Evolutionary conservation across 140 eudicot species (phyloP).

Genomic region (Bidens hawaiensis): DNA sequence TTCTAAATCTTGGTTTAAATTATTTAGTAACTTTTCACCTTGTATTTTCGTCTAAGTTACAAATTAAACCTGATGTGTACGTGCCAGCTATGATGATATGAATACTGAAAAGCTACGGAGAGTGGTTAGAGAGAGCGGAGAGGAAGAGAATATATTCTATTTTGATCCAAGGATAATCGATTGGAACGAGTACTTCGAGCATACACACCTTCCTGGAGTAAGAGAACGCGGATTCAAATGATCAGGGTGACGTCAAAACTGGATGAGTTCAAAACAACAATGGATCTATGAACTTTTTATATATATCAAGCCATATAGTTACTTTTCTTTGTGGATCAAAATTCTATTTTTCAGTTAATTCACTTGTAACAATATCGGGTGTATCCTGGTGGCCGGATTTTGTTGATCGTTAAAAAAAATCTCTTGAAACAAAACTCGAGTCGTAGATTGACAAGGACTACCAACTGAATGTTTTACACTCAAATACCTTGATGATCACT

Average conservation of each 20-base stretch:
- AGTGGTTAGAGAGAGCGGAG: constrained; percentile 42
- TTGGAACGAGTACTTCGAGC: constrained; percentile 68
- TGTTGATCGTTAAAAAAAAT: too few relatives aligned
- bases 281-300: neutral
- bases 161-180: constrained; percentile 66
- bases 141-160: constrained; percentile 50
- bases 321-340: neutral
- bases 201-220: constrained; percentile 66
- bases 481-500: too few relatives aligned
- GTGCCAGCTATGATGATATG: constrained; percentile 72
- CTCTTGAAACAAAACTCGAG: too few relatives aligned
- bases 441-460: too few relatives aligned
- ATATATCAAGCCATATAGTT: too few relatives aligned
- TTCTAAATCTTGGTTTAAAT: neutral
- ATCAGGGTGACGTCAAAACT: constrained; percentile 11
- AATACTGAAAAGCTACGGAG: constrained; percentile 72
- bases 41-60: neutral
- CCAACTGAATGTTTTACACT: too few relatives aligned
- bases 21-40: neutral
- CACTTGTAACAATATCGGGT: too few relatives aligned
- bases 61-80: neutral
- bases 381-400: too few relatives aligned
- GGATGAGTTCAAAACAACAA: too few relatives aligned
- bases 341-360: too few relatives aligned
- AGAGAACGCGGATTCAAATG: constrained; percentile 70